These are phyloP conservation scores for Pezicula carpinea DNA, from an alignment of 2,329 filamentous ascomycete genomes.

Conservation along the genomic window DNA sequence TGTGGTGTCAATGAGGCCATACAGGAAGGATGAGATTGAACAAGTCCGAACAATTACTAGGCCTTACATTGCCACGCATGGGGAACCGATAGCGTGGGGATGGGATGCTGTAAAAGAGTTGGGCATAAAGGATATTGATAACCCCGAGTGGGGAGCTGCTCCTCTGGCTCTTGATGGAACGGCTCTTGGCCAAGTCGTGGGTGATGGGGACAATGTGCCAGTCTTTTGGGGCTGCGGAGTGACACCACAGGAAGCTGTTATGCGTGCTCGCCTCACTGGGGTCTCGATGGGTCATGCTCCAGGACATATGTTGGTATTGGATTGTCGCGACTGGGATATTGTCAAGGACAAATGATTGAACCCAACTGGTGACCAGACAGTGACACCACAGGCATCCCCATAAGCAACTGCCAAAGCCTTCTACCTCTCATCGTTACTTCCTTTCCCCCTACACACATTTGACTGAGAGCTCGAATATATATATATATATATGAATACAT, in stretches of 20 bases:
- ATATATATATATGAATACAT: too few species aligned
- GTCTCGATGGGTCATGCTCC: constrained; percentile 57
- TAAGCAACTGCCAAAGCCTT: too few species aligned
- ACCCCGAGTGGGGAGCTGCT: constrained; percentile 53
- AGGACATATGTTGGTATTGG: constrained; percentile 57
- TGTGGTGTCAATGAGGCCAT: constrained; percentile 62
- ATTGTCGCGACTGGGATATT: constrained; percentile 29
- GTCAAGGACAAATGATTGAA: background rate
- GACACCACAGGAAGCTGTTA: constrained; percentile 60
- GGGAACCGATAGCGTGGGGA: constrained; percentile 61
- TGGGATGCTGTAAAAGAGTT: constrained; percentile 50
- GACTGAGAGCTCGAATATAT: too few species aligned
- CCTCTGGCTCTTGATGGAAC: constrained; percentile 35
- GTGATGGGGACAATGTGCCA: constrained; percentile 41
- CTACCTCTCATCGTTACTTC: too few species aligned
- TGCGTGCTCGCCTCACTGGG: constrained; percentile 48
- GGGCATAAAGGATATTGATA: constrained; percentile 49
- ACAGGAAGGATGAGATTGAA: constrained; percentile 44
- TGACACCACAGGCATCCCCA: too few species aligned
- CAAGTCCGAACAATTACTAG: constrained; percentile 50
- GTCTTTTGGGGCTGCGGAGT: constrained; percentile 64
- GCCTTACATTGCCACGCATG: constrained; percentile 52
- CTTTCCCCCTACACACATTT: too few species aligned
- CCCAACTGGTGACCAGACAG: too few species aligned
- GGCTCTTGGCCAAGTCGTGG: constrained; percentile 27